phyloP scores from a whole-genome alignment of 345 rosid species.

The Geranium brycei region DNA sequence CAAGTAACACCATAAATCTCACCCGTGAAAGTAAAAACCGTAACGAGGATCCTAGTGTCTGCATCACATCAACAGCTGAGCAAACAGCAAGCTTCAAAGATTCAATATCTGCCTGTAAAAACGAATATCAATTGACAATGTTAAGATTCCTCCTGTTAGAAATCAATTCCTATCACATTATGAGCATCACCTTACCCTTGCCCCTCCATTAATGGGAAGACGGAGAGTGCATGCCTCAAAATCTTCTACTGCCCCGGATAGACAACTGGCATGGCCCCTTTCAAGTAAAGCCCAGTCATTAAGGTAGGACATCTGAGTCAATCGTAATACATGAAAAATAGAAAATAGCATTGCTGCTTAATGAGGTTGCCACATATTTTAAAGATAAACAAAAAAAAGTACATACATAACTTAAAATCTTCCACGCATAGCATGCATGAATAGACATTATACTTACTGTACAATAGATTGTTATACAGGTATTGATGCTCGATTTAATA shows the following conservation, averaged over 20 bases:
- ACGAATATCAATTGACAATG: constrained; percentile 11
- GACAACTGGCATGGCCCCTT: constrained; percentile 58
- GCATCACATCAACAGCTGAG: constrained; percentile 90
- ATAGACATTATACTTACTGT: no score
- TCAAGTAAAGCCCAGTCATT: constrained; percentile 81
- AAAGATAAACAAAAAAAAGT: background rate
- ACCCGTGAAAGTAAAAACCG: constrained; percentile 62
- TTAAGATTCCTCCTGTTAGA: constrained; percentile 9
- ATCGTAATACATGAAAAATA: constrained; percentile 14
- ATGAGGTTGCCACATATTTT: background rate
- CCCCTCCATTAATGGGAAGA: constrained; percentile 79
- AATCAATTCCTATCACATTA: background rate
- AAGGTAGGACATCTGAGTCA: constrained; percentile 56
- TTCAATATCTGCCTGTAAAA: constrained; percentile 61
- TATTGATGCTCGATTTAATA: no score
- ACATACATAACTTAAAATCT: background rate
- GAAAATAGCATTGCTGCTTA: constrained; percentile 6
- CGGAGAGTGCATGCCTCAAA: constrained; percentile 84
- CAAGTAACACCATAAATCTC: no score
- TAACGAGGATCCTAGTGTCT: constrained; percentile 69
- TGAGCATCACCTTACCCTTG: constrained; percentile 44
- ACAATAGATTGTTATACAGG: no score
- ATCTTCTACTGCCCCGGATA: constrained; percentile 76
- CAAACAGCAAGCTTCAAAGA: constrained; percentile 66
- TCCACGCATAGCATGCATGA: background rate